These are phyloP conservation scores for Fusarium euwallaceae DNA, from an alignment of 2,329 filamentous ascomycete genomes.

Conservation along the genomic window DNA sequence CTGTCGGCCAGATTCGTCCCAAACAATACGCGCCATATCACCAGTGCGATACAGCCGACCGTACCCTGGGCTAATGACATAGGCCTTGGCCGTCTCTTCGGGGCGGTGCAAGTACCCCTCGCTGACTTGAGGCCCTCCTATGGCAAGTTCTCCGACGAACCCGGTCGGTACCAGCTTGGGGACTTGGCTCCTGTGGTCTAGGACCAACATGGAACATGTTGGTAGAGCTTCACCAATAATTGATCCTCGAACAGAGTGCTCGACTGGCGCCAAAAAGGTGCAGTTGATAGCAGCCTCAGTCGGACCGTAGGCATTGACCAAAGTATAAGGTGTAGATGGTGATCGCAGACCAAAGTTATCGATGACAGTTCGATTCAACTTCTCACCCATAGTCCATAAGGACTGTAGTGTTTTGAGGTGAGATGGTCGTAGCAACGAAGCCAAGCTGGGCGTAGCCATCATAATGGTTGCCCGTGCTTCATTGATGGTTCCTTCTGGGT, in stretches of 20 bases:
- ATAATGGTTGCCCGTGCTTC: slow-evolving; percentile 52
- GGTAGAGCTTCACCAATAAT: slow-evolving; percentile 53
- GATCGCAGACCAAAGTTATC: slow-evolving; percentile 49
- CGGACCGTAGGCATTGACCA: slow-evolving; percentile 47
- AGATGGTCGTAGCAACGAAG: slow-evolving; percentile 44
- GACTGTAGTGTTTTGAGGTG: not conserved
- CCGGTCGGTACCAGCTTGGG: slow-evolving; percentile 73
- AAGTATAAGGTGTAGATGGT: slow-evolving; percentile 23
- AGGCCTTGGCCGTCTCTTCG: slow-evolving; percentile 63
- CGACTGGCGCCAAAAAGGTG: slow-evolving; percentile 37
- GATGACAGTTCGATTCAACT: slow-evolving; percentile 42
- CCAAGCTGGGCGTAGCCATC: slow-evolving; percentile 55
- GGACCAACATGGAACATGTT: slow-evolving; percentile 51
- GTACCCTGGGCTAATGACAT: not conserved
- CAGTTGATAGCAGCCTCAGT: slow-evolving; percentile 46
- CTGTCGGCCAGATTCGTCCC: slow-evolving; percentile 71
- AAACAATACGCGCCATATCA: slow-evolving; percentile 55
- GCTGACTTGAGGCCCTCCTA: slow-evolving; percentile 80
- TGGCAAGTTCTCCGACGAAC: slow-evolving; percentile 81
- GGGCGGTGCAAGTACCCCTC: slow-evolving; percentile 76
- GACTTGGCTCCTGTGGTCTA: slow-evolving; percentile 20
- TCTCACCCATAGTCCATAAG: slow-evolving; percentile 12
- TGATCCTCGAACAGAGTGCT: slow-evolving; percentile 46
- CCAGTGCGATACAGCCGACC: slow-evolving; percentile 10
- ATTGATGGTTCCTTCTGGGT: slow-evolving; percentile 41